These are phyloP conservation scores for Mollisia scopiformis DNA, from an alignment of 2,329 filamentous ascomycete species.

Conservation along the genomic window DNA sequence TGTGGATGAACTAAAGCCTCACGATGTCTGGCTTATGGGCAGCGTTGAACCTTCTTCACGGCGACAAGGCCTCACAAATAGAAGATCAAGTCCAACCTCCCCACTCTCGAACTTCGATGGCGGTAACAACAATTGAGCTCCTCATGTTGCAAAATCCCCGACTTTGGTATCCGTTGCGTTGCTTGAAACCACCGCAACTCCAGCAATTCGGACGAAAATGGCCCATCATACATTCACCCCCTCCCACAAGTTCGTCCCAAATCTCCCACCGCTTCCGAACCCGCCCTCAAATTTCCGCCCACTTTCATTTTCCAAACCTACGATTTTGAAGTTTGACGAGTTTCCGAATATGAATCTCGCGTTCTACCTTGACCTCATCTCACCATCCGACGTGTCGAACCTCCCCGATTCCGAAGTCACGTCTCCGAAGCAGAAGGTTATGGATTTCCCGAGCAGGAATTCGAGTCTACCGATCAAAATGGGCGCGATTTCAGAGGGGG, in stretches of 20 bases:
- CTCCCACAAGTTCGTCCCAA: background rate
- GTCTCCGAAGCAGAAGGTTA: background rate
- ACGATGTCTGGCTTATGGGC: background rate
- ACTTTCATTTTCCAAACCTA: background rate
- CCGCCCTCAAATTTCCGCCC: background rate
- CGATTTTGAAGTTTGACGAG: background rate
- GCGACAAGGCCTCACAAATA: background rate
- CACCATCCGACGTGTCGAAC: background rate
- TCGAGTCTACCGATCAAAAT: background rate
- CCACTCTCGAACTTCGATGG: too few species aligned
- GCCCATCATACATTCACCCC: background rate
- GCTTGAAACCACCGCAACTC: too few species aligned
- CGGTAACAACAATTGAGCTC: too few species aligned
- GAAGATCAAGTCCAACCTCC: background rate
- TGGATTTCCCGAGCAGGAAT: background rate
- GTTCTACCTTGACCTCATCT: constrained; percentile 8
- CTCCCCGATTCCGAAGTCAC: background rate
- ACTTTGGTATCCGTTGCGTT: too few species aligned
- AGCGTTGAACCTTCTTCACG: background rate
- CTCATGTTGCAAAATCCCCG: too few species aligned
- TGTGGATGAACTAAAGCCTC: background rate
- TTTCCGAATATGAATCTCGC: constrained; percentile 10
- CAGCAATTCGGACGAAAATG: too few species aligned
- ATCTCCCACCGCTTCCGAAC: background rate
- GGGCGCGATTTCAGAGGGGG: background rate